These are phyloP conservation scores for Periconia digitata DNA, from an alignment of 2,329 filamentous ascomycete genomes.

Conservation along the genomic window DNA sequence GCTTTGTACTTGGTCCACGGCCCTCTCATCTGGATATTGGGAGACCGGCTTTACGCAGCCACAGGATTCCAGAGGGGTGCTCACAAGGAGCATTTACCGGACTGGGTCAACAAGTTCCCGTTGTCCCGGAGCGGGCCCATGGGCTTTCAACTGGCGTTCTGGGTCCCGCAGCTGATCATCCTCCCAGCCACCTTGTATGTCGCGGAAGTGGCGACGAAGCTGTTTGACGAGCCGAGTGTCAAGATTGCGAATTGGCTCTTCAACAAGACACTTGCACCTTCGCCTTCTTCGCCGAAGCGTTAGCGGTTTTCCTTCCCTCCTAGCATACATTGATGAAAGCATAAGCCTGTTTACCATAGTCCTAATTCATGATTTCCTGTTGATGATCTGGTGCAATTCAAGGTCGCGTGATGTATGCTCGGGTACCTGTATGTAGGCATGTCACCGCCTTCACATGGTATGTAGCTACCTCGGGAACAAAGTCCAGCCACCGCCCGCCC, in stretches of 20 bases:
- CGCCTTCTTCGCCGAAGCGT: constrained; percentile 8
- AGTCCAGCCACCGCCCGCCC: too few species aligned
- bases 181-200: constrained; percentile 33
- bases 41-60: constrained; percentile 63
- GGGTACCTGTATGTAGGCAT: background rate
- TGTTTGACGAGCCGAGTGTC: constrained; percentile 57
- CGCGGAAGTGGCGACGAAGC: constrained; percentile 37
- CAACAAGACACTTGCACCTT: constrained; percentile 44
- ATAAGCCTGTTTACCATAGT: too few species aligned
- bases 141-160: constrained; percentile 59
- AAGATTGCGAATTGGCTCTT: constrained; percentile 56
- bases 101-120: constrained; percentile 60
- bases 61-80: constrained; percentile 57
- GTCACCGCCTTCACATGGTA: background rate
- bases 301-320: background rate
- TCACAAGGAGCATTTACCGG: constrained; percentile 54
- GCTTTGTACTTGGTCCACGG: constrained; percentile 63
- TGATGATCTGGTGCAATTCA: background rate
- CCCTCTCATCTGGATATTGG: constrained; percentile 46
- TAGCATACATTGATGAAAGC: too few species aligned
- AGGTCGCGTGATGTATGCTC: background rate
- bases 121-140: constrained; percentile 59
- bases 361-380: background rate
- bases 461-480: background rate
- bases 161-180: constrained; percentile 59